phyloP scores from a whole-genome alignment of 495 filamentous ascomycete genomes.

The Penicillium riverlandense region DNA sequence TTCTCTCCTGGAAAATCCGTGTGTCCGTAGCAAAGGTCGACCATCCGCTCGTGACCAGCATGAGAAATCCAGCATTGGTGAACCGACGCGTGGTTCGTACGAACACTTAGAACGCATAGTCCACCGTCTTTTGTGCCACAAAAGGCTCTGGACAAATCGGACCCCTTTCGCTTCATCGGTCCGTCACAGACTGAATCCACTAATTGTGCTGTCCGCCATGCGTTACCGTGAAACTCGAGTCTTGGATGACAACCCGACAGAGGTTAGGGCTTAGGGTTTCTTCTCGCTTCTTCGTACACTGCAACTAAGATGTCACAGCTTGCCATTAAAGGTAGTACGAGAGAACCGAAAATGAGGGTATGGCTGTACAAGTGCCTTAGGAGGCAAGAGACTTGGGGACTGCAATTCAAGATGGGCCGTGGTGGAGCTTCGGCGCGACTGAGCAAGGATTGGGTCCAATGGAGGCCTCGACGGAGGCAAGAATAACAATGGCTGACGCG shows the following conservation, averaged over 20 bases:
- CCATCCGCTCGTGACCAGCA: constrained; percentile 34
- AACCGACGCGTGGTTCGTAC: constrained; percentile 37
- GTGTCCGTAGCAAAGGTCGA: constrained; percentile 20
- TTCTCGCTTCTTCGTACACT: constrained; percentile 21
- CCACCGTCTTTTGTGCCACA: constrained; percentile 32
- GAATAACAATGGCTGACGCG: constrained; percentile 3
- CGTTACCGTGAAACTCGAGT: constrained; percentile 32
- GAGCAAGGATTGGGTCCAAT: constrained; percentile 17
- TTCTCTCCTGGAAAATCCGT: constrained; percentile 19
- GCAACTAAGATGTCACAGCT: background rate
- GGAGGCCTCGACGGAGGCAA: constrained; percentile 4
- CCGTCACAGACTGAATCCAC: constrained; percentile 19
- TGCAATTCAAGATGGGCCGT: constrained; percentile 10
- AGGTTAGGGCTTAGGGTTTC: constrained; percentile 29
- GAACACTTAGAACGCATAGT: constrained; percentile 35
- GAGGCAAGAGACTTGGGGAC: constrained; percentile 21
- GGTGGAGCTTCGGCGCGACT: constrained; percentile 9
- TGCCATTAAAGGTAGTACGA: constrained; percentile 9
- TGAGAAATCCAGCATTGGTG: constrained; percentile 35
- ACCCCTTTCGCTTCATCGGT: constrained; percentile 26
- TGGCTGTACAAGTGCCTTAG: constrained; percentile 27
- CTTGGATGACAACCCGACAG: constrained; percentile 22
- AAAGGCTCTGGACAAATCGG: constrained; percentile 31
- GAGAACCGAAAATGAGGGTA: constrained; percentile 22
- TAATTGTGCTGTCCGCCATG: constrained; percentile 31